Evolutionary conservation across 495 filamentous ascomycete species (phyloP).

Genomic region (Aspergillus nanangensis): DNA sequence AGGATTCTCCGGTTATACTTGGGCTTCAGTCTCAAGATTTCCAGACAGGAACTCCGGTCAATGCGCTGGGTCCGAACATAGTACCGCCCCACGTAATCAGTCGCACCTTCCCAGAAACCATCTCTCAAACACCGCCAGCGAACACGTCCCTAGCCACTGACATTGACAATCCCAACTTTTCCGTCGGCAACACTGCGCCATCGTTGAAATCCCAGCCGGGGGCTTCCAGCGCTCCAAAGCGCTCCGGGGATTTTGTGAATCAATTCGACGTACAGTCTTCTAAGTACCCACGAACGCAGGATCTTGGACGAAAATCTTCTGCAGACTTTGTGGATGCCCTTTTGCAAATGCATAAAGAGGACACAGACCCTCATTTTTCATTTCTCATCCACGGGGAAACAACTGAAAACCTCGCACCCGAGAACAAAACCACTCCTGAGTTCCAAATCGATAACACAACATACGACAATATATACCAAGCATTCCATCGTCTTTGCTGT

Average conservation of each 20-base stretch:
- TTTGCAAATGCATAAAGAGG: constrained; percentile 6
- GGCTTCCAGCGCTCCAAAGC: constrained; percentile 17
- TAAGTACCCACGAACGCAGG: constrained; percentile 25
- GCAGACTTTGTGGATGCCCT: constrained; percentile 9
- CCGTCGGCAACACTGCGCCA: constrained; percentile 15
- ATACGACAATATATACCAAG: constrained; percentile 30
- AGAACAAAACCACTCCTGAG: constrained; percentile 6
- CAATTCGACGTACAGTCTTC: constrained; percentile 27
- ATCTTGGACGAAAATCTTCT: constrained; percentile 15
- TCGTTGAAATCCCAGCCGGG: constrained; percentile 14
- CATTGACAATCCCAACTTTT: constrained; percentile 14
- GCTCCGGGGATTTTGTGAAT: constrained; percentile 34
- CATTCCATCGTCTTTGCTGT: constrained; percentile 33
- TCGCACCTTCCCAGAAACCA: constrained; percentile 13
- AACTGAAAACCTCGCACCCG: constrained; percentile 9
- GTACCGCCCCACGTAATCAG: constrained; percentile 31
- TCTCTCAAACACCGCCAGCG: constrained; percentile 18
- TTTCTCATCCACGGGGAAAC: constrained; percentile 21
- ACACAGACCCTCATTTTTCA: constrained; percentile 12
- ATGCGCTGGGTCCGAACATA: constrained; percentile 14
- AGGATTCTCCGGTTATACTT: constrained; percentile 7
- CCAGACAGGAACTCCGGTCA: constrained; percentile 13
- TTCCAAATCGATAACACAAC: constrained; percentile 23
- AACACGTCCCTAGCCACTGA: constrained; percentile 17
- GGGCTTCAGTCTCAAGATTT: constrained; percentile 12